Evolutionary conservation across 371 early-diverging fungal species (phyloP).

Genomic region (Funneliformis caledonium): DNA sequence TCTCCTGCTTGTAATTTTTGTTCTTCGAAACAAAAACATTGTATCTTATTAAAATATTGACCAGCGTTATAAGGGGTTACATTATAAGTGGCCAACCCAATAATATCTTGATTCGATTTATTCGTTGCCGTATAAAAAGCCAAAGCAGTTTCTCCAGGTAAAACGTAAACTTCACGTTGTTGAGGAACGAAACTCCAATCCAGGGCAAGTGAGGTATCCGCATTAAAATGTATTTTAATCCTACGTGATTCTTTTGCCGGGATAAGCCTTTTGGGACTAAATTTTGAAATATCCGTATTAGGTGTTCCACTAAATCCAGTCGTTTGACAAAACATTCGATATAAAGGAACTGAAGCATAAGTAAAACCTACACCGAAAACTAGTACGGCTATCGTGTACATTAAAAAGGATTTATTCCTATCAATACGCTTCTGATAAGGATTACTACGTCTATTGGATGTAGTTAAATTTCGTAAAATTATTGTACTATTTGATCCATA

Average conservation of each 20-base stretch:
- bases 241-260: conserved; percentile 64
- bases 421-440: not conserved
- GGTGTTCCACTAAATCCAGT: conserved; percentile 94
- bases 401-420: conserved; percentile 55
- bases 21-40: conserved; percentile 99
- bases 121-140: conserved; percentile 97
- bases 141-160: conserved; percentile 96
- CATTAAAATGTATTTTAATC: conserved; percentile 85
- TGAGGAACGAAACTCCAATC: conserved; percentile 93
- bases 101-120: conserved; percentile 85
- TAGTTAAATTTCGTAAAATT: not conserved
- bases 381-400: conserved; percentile 84
- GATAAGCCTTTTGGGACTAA: conserved; percentile 64
- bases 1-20: conserved; percentile 91
- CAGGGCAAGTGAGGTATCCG: conserved; percentile 79
- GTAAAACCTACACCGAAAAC: conserved; percentile 86
- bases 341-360: conserved; percentile 96
- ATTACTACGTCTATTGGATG: not conserved
- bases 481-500: not conserved
- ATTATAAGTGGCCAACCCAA: conserved; percentile 97
- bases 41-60: conserved; percentile 96
- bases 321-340: conserved; percentile 90
- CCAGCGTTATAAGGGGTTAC: conserved; percentile 94
- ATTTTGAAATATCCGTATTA: conserved; percentile 57
- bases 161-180: conserved; percentile 80